Evolutionary conservation across 2,329 filamentous ascomycete species (phyloP).

Genomic region (Rutstroemia sydowiana): DNA sequence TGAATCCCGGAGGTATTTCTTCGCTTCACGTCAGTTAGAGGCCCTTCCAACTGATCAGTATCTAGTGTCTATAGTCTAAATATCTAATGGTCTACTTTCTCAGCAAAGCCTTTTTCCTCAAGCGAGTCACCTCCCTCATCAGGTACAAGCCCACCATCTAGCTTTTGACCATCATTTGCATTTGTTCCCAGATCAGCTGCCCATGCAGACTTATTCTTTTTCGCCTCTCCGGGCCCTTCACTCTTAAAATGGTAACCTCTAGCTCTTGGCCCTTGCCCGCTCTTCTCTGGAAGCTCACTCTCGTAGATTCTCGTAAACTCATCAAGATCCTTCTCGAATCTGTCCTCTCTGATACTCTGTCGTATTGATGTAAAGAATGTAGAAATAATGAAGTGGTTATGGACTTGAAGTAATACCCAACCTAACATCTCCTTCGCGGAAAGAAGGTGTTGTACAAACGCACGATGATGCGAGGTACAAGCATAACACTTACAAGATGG

Average conservation of each 20-base stretch:
- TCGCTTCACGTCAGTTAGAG: too few species aligned
- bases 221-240: conserved; percentile 51
- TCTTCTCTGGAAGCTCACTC: conserved; percentile 61
- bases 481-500: conserved; percentile 70
- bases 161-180: conserved; percentile 11
- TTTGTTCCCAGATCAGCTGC: conserved; percentile 40
- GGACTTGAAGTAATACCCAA: conserved; percentile 86
- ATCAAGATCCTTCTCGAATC: conserved; percentile 48
- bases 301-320: conserved; percentile 54
- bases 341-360: conserved; percentile 46
- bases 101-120: conserved; percentile 49
- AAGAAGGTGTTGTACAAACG: conserved; percentile 82
- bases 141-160: conserved; percentile 34
- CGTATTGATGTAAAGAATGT: conserved; percentile 69
- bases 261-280: conserved; percentile 69
- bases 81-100: conserved; percentile 27
- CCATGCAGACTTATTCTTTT: conserved; percentile 63
- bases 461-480: conserved; percentile 75
- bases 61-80: too few species aligned
- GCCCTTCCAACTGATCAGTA: too few species aligned
- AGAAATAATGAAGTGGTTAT: conserved; percentile 72
- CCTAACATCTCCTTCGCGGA: conserved; percentile 92
- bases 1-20: too few species aligned
- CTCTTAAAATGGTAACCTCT: conserved; percentile 78
- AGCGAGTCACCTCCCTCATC: conserved; percentile 45